These are phyloP conservation scores for Solioccasus polychromus DNA, from an alignment of 768 basidiomycete genomes.

Conservation along the genomic window DNA sequence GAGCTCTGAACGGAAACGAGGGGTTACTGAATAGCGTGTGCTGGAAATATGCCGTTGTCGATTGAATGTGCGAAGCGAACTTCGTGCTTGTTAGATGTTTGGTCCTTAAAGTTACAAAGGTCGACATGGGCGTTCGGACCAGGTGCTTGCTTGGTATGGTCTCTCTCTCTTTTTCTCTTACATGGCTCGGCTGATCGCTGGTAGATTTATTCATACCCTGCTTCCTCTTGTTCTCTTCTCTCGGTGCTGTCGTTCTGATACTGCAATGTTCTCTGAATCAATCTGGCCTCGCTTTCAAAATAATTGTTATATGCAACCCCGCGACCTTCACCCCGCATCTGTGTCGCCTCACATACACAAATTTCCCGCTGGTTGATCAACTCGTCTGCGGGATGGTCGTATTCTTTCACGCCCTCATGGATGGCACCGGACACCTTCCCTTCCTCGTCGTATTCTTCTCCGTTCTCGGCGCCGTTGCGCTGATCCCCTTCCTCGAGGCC, in stretches of 20 bases:
- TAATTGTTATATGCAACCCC: conserved; percentile 36
- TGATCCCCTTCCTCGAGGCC: conserved; percentile 47
- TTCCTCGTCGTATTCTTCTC: conserved; percentile 15
- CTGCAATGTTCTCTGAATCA: conserved; percentile 14
- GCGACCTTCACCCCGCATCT: conserved; percentile 16
- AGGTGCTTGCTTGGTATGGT: too few species aligned
- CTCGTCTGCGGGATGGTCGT: conserved; percentile 42
- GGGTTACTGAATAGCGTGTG: too few species aligned
- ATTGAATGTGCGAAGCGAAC: too few species aligned
- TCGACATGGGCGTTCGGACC: too few species aligned
- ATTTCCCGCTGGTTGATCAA: conserved; percentile 34
- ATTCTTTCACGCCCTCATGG: conserved; percentile 41
- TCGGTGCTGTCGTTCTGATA: conserved; percentile 10
- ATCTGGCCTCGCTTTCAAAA: conserved; percentile 7
- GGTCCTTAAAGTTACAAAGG: too few species aligned
- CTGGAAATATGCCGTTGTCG: too few species aligned
- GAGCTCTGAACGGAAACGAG: too few species aligned
- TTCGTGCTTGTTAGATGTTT: too few species aligned
- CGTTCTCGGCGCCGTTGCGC: conserved; percentile 14
- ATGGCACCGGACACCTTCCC: conserved; percentile 14
- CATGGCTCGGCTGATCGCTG: too few species aligned
- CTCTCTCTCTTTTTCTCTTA: too few species aligned
- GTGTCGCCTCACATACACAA: conserved; percentile 42
- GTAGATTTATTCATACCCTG: too few species aligned
- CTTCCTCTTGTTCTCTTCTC: conserved; percentile 16